phyloP scores from a whole-genome alignment of 2,329 filamentous ascomycete species.

The Xylogone sp. region DNA sequence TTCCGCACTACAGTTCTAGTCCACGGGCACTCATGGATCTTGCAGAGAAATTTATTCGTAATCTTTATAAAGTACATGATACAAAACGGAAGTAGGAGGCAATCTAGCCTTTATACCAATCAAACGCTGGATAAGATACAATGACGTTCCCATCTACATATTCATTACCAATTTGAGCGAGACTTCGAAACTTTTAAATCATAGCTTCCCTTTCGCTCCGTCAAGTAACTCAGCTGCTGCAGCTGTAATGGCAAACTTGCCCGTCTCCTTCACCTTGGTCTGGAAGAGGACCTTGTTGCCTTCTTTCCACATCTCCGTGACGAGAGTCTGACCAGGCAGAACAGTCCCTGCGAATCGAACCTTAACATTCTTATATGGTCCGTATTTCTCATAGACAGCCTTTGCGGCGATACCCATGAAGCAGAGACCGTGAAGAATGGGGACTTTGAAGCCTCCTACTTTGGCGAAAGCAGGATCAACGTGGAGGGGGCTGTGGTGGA shows the following conservation, averaged over 20 bases:
- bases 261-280: conserved; percentile 86
- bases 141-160: too few species aligned
- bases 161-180: too few species aligned
- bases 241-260: conserved; percentile 79
- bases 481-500: conserved; percentile 67
- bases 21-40: too few species aligned
- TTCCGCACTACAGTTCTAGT: too few species aligned
- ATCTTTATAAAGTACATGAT: too few species aligned
- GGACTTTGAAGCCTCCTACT: conserved; percentile 89
- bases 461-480: conserved; percentile 93
- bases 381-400: conserved; percentile 81
- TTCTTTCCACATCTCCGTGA: conserved; percentile 94
- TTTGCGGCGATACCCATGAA: conserved; percentile 90
- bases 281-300: conserved; percentile 78
- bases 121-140: too few species aligned
- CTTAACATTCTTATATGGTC: conserved; percentile 85
- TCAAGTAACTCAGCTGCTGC: conserved; percentile 69
- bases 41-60: too few species aligned
- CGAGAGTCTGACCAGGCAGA: conserved; percentile 80
- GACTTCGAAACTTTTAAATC: neutral
- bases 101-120: too few species aligned
- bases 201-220: conserved; percentile 15
- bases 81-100: too few species aligned
- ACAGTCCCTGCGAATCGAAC: conserved; percentile 86
- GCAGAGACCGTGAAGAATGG: conserved; percentile 96